phyloP scores from a whole-genome alignment of 495 filamentous ascomycete genomes.

The Neurospora tetraspora region DNA sequence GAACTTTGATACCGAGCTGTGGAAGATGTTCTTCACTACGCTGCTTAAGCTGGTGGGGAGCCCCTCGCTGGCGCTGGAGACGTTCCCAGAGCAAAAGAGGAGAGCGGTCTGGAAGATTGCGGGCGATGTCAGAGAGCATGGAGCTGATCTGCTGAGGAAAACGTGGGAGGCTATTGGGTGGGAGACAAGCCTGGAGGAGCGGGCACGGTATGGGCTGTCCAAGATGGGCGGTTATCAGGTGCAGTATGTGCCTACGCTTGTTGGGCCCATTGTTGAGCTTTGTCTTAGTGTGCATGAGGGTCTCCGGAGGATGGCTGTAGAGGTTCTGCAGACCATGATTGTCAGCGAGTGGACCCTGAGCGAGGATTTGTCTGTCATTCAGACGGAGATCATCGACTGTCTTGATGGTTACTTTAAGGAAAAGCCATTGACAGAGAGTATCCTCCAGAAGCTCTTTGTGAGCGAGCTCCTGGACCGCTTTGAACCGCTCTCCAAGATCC shows the following conservation, averaged over 20 bases:
- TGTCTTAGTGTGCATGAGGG: constrained; percentile 95
- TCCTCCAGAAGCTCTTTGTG: constrained; percentile 88
- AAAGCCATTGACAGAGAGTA: constrained; percentile 76
- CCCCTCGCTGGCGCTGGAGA: constrained; percentile 81
- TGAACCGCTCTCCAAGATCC: constrained; percentile 51
- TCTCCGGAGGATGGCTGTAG: constrained; percentile 77
- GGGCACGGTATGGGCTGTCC: constrained; percentile 58
- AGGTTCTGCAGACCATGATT: constrained; percentile 94
- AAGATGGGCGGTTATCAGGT: constrained; percentile 96
- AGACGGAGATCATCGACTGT: constrained; percentile 94
- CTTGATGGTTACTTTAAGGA: constrained; percentile 86
- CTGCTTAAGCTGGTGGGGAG: constrained; percentile 83
- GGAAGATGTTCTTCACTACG: constrained; percentile 86
- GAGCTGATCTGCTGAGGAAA: constrained; percentile 69
- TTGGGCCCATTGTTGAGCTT: constrained; percentile 84
- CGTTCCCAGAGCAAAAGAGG: constrained; percentile 93
- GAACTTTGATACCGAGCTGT: constrained; percentile 82
- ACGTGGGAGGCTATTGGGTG: constrained; percentile 97
- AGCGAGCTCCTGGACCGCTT: constrained; percentile 76
- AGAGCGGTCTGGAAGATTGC: constrained; percentile 98
- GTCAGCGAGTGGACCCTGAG: constrained; percentile 97
- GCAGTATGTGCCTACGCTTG: constrained; percentile 88
- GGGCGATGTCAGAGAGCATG: constrained; percentile 87
- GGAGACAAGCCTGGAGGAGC: constrained; percentile 76
- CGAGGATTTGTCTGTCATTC: constrained; percentile 81